Evolutionary conservation across 129 eudicot species (phyloP).

Genomic region (Sambucus nigra): DNA sequence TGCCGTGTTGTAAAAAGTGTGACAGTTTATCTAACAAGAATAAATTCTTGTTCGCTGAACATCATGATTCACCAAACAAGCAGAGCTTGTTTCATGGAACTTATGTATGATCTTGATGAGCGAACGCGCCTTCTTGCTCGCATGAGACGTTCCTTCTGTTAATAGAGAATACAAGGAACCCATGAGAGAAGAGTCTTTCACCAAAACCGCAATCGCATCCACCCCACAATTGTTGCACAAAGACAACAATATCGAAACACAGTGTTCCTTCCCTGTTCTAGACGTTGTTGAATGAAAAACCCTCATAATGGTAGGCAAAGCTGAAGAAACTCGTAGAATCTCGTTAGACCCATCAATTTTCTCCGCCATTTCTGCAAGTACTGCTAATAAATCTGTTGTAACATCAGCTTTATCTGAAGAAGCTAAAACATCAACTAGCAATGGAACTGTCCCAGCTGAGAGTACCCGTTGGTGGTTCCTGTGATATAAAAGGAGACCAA

Average conservation of each 20-base stretch:
- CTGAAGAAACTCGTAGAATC: constrained; percentile 26
- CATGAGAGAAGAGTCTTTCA: constrained; percentile 46
- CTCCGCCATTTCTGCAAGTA: constrained; percentile 57
- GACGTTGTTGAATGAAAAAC: constrained; percentile 27
- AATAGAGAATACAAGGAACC: constrained; percentile 36
- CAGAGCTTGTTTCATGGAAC: constrained; percentile 50
- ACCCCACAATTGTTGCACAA: constrained; percentile 52
- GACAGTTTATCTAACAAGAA: constrained; percentile 49
- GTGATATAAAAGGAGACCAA: constrained; percentile 53
- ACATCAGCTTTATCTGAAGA: constrained; percentile 47
- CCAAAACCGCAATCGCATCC: constrained; percentile 47
- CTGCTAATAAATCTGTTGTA: constrained; percentile 53
- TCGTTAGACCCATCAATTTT: constrained; percentile 49
- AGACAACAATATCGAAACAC: constrained; percentile 55
- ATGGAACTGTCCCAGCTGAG: constrained; percentile 43
- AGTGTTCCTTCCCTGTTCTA: constrained; percentile 56
- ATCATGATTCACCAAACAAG: constrained; percentile 26
- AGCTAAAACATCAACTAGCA: constrained; percentile 32
- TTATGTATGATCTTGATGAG: constrained; percentile 55
- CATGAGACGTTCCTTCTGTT: constrained; percentile 38
- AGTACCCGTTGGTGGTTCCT: constrained; percentile 43
- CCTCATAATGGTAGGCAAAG: constrained; percentile 20
- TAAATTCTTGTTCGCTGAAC: constrained; percentile 32
- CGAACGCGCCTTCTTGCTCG: constrained; percentile 46
- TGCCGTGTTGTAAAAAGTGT: no score